phyloP scores from a whole-genome alignment of 768 basidiomycete species.

The Guyanaporus albipodus region DNA sequence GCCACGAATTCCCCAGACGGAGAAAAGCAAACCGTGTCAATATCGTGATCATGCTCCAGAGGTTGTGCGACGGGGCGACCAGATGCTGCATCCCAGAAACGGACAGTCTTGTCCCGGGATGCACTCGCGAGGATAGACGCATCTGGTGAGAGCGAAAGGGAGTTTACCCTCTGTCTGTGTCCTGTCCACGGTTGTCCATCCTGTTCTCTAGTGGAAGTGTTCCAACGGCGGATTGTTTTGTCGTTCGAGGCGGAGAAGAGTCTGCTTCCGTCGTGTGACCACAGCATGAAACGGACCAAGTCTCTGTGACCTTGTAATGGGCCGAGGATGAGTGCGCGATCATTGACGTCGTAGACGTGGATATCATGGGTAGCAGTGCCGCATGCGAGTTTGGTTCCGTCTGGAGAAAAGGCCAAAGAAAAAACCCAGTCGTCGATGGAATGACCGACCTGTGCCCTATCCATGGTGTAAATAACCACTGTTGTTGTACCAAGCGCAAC shows the following conservation, averaged over 20 bases:
- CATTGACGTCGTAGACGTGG: neutral
- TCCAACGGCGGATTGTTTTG: conserved; percentile 11
- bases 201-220: neutral
- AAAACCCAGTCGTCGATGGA: neutral
- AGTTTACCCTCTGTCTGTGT: neutral
- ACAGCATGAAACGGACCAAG: neutral
- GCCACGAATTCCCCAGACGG: neutral
- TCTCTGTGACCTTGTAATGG: neutral
- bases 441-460: neutral
- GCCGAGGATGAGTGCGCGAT: neutral
- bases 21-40: neutral
- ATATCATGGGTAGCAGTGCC: neutral
- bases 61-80: neutral
- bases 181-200: neutral
- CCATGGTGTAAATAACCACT: neutral
- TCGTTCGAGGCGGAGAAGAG: neutral
- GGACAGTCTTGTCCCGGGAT: neutral
- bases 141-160: neutral
- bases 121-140: neutral
- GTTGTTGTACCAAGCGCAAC: neutral
- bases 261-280: conserved; percentile 5
- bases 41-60: neutral
- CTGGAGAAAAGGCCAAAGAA: conserved; percentile 1
- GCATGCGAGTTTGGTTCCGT: conserved; percentile 1
- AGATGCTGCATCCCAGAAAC: neutral